Evolutionary conservation across 1,139 yeast species (phyloP).

Genomic region (Saccharomyces hybrid): DNA sequence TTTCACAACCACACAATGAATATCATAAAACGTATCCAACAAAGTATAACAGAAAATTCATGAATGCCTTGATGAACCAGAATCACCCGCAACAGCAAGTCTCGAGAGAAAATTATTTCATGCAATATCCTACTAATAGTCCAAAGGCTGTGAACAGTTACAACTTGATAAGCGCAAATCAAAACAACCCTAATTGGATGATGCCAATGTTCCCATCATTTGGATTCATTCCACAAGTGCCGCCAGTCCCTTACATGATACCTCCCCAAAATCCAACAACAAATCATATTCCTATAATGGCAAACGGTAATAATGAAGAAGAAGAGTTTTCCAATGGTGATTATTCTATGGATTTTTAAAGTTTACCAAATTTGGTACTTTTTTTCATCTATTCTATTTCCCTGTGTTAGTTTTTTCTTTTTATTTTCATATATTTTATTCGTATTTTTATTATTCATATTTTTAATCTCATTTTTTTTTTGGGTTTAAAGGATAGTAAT

Average conservation of each 20-base stretch:
- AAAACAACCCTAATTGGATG: background rate
- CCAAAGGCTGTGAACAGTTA: background rate
- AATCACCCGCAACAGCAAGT: background rate
- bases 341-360: background rate
- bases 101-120: background rate
- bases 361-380: background rate
- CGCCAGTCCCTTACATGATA: constrained; percentile 2
- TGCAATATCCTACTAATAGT: background rate
- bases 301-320: background rate
- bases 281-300: background rate
- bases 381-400: background rate
- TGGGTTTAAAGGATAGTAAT: no score
- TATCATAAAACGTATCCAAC: background rate
- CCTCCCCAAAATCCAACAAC: background rate
- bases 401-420: background rate
- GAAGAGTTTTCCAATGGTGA: background rate
- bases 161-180: background rate
- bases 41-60: constrained; percentile 12
- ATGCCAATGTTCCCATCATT: background rate
- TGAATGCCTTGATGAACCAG: constrained; percentile 11
- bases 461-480: background rate
- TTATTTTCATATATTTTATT: background rate
- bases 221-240: constrained; percentile 1
- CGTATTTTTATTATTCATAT: background rate
- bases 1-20: background rate